Base-by-base conservation (phyloP, 345 rosid genomes). In the Brassica cretica region DNA sequence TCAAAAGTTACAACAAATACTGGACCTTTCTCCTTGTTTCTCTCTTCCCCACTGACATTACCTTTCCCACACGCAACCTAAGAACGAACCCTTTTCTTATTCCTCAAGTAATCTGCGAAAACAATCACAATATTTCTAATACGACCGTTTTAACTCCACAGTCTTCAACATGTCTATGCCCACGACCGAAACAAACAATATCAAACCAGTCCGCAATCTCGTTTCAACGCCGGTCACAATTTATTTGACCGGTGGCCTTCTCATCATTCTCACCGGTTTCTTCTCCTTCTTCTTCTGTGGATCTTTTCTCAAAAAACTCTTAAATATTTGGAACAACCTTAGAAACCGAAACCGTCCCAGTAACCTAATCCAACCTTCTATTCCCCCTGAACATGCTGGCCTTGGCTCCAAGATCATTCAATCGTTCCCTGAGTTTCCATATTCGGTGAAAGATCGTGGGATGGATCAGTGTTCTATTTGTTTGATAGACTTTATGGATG, bases 381-480 rank as follows among this genome's bases (percentile, higher is more conserved):
- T 25, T 53, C 44, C 64, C 0, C 56, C 60, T 6, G 72, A 62
- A 35, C 63, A 55, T 59, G 30, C 14, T 0, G 96, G 97, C 39
- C 93, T 94, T 9, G 93, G 89, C 64, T 85, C 93, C 55, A 76
- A 83, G 8, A 71, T 86, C 15, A 63, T 86, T 55, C 82, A 84
- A 66, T 33, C 87, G 5, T 92, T 92, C 75, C 97, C 97, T 0
- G 76, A 88, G 10, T 88, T 87, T 63, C 72, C 66, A 3, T 90
- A 90, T 61, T 87, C 93, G 8, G 86, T 92, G 2, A 92, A 30
- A 60, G 56, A 78, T 33, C 63, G 56, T 59, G 82, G 81, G 0
- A 59, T 30, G 39, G 88, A 79, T 53, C 84, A 86, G 27, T 90
- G 89, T 6, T 76, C 89, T 9, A 89, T 94, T 62, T 94, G 98